Base-by-base conservation (phyloP, 345 rosid species). In the Viola odorata region DNA sequence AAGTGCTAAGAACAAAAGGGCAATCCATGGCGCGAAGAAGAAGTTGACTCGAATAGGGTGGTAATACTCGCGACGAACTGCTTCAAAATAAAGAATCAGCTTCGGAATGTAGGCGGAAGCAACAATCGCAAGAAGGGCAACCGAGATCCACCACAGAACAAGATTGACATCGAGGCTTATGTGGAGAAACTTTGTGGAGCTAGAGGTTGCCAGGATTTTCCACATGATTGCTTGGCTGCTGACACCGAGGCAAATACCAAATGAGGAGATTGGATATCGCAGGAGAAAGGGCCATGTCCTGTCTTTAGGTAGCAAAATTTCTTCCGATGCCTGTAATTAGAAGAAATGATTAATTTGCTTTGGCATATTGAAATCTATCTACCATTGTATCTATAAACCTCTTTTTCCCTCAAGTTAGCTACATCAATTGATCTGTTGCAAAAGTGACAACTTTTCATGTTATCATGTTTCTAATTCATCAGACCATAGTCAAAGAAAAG, bases 201-300 rank as follows among this genome's bases (percentile, higher is more conserved):
- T 7, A 8, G 92, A 73, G 37, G 85, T 82, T 47, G 98, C 86
- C 62, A 89, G 65, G 4, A 84, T 73, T 67, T 89, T 91, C 96
- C 96, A 91, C 88, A 91, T 64, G 44, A 91, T 79, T 15, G 96
- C 95, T 80, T 91, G 96, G 77, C 96, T 91, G 70, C 92, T 80
- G n/a, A 85, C 84, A 41, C 98, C 98, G 4, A 91, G 89, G 71
- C 98, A 89, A 73, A 91, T 87, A 75, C 98, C 95, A 13, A 81
- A 91, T 0, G 96, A 84, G 58, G 96, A 81, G 45, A 91, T 62
- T 0, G 92, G 88, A 67, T 17, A 91, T 14, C 96, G 82, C 2
- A 89, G 87, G 66, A 91, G 92, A 70, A 91, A 91, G n/a, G 98
- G 98, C 96, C 98, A 91, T 23, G 51, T 74, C 80, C 76, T 84